phyloP scores from a whole-genome alignment of 306 rosid genomes.

The Trifolium fragiferum region DNA sequence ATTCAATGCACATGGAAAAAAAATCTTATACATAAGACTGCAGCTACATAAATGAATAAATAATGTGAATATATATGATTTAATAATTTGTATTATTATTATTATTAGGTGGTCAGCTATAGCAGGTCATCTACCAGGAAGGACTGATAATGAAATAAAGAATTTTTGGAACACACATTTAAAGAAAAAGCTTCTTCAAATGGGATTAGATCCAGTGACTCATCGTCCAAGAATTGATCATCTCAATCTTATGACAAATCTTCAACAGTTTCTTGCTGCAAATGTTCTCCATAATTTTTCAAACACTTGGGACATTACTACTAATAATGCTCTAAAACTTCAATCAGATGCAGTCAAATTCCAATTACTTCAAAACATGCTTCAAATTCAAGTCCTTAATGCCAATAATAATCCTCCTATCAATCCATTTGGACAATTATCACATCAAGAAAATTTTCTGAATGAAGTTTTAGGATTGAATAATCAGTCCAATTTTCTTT shows the following conservation, averaged over 20 bases:
- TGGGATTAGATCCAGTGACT: conserved; percentile 82
- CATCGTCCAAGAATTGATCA: conserved; percentile 67
- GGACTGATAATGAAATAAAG: conserved; percentile 86
- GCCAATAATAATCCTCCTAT: conserved; percentile 17
- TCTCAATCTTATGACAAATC: conserved; percentile 50
- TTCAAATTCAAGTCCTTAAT: conserved; percentile 56
- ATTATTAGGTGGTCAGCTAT: conserved; percentile 76
- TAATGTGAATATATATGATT: not conserved
- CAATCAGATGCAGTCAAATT: conserved; percentile 57
- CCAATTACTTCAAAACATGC: conserved; percentile 55
- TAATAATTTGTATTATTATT: not conserved
- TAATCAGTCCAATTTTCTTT: conserved; percentile 34
- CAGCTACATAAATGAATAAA: not conserved
- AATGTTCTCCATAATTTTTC: conserved; percentile 41
- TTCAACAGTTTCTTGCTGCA: conserved; percentile 58
- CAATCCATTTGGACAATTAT: conserved; percentile 43
- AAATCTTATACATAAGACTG: too few species aligned
- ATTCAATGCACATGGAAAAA: too few species aligned
- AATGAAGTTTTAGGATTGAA: conserved; percentile 47
- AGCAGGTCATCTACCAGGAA: conserved; percentile 81
- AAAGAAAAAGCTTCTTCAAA: conserved; percentile 72
- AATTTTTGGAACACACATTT: conserved; percentile 86
- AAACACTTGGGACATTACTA: conserved; percentile 36
- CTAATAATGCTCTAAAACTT: conserved; percentile 38
- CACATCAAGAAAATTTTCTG: conserved; percentile 31